phyloP scores from a whole-genome alignment of 768 basidiomycete species.

The Strobilomyces dryophilus region DNA sequence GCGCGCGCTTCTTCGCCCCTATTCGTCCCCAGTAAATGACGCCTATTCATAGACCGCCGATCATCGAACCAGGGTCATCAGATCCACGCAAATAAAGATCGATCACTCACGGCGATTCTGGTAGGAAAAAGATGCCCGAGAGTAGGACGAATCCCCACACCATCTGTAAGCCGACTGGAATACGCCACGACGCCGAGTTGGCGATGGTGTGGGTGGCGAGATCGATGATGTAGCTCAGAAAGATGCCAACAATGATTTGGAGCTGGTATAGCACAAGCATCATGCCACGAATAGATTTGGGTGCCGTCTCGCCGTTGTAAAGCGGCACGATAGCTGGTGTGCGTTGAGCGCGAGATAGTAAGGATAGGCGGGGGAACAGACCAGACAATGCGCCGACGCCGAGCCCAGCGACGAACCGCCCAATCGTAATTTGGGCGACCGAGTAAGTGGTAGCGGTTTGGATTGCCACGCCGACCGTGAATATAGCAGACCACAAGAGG shows the following conservation, averaged over 20 bases:
- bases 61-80: background rate
- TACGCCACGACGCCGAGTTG: slow-evolving; percentile 15
- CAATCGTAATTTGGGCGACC: slow-evolving; percentile 10
- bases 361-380: background rate
- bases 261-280: slow-evolving; percentile 72
- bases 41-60: slow-evolving; percentile 2
- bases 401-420: slow-evolving; percentile 12
- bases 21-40: slow-evolving; percentile 2
- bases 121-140: slow-evolving; percentile 12
- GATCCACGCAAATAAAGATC: background rate
- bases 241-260: slow-evolving; percentile 68
- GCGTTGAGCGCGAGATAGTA: background rate
- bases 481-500: slow-evolving; percentile 12
- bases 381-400: slow-evolving; percentile 15
- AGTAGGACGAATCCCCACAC: slow-evolving; percentile 11
- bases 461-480: slow-evolving; percentile 11
- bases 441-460: slow-evolving; percentile 14
- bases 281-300: slow-evolving; percentile 68
- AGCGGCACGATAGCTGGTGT: slow-evolving; percentile 52
- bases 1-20: slow-evolving; percentile 6
- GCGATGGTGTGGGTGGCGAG: slow-evolving; percentile 10
- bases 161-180: slow-evolving; percentile 13
- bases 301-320: slow-evolving; percentile 77
- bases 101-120: slow-evolving; percentile 12
- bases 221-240: slow-evolving; percentile 68